These are phyloP conservation scores for Chrysochromulina parva DNA, from an alignment of 78 protist species.

Conservation along the genomic window DNA sequence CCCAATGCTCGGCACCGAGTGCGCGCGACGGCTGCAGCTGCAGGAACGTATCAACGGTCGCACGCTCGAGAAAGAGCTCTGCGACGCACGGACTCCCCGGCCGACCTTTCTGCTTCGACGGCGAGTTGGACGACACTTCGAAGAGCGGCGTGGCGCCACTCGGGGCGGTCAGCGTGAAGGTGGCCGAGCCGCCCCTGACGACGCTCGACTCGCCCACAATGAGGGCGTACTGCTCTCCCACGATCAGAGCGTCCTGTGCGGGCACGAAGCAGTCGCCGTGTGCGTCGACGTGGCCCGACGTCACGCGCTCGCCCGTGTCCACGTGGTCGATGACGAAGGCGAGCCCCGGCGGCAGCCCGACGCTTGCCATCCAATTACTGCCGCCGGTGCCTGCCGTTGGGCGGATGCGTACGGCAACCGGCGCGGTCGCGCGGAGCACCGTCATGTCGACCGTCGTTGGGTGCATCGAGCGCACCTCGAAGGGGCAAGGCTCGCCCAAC, in stretches of 20 bases:
- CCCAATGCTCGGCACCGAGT: not conserved
- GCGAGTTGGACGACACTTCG: no score
- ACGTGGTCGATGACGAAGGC: not conserved
- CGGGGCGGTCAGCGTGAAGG: no score
- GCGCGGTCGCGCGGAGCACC: not conserved
- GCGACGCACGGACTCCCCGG: no score
- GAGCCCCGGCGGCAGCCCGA: not conserved
- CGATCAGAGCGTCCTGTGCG: not conserved
- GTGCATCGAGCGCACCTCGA: not conserved
- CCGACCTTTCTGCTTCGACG: no score
- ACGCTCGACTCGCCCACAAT: no score
- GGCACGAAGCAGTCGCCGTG: not conserved
- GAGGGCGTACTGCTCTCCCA: not conserved
- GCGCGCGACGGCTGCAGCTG: no score
- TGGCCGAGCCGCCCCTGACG: no score
- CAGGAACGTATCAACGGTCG: no score
- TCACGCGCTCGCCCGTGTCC: not conserved
- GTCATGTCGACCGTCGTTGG: not conserved
- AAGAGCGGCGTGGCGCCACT: no score
- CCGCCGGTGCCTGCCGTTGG: not conserved
- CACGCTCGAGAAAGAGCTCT: no score
- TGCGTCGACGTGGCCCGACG: not conserved
- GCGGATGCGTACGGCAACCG: not conserved
- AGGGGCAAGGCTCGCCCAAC: not conserved
- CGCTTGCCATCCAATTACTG: not conserved